Evolutionary conservation across 23 red algal species (phyloP), one percentile per base, ranked within the genome.

Genomic region (Gracilaria caudata): DNA sequence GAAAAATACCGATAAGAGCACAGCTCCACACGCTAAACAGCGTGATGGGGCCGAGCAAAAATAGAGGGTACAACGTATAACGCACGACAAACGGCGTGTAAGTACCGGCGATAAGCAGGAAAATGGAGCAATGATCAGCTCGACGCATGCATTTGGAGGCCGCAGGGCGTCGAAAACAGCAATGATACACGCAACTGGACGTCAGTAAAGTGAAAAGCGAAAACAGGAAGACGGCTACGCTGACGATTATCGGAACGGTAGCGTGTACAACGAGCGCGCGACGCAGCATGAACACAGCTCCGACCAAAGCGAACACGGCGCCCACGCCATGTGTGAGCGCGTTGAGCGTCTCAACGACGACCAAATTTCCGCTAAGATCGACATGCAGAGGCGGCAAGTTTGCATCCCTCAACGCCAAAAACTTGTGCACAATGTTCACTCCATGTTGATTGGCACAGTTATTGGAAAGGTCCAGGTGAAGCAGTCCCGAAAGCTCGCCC

Each of bases 71-170:
- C 25, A 83, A 56, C 21, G 83, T 72, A 65, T 90, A 96, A 21
- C 68, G 24, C 26, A 82, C 57, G 34, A 96, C 51, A 81, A 96
- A 96, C 24, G 94, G 94, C 2, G 78, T 96, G 84, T 96, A 96
- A 4, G 94, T 77, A 20, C 86, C 94, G 5, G 94, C 94, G 68
- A 96, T 96, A 32, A 96, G 87, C 37, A 92, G 25, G 74, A 96
- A 96, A 21, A 96, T 96, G 63, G 88, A 86, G 53, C 94, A 96
- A 80, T 96, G 94, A 81, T 96, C 94, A 25, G 76, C 47, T 13
- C 63, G 56, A 35, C 79, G 94, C 63, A 91, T 49, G 30, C 81
- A 55, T 49, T 21, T 25, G 6, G 81, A 77, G 13, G 77, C 53
- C 4, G 45, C 57, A 49, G 79, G 78, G 47, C 74, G 72, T 46